Base-by-base conservation (phyloP, 2,329 filamentous ascomycete genomes). In the Plectosphaerella cucumerina region DNA sequence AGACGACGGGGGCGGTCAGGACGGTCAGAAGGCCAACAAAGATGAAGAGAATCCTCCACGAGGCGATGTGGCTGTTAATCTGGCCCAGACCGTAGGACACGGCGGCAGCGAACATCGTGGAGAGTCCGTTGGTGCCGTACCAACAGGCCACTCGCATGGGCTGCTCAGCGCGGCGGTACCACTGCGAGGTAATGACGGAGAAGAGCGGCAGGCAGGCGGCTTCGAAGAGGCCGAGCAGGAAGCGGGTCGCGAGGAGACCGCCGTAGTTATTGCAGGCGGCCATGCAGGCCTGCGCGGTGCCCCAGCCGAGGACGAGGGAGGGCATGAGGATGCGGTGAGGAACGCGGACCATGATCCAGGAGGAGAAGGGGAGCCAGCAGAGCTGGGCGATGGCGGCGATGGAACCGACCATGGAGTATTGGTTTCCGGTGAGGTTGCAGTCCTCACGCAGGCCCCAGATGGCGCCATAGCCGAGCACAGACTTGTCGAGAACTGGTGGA, bases 1-100 rank as follows among this genome's bases (percentile, higher is more conserved):
- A 87, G 1, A 84, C 68, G 12, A 86, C 56, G 0, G 83, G 83
- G 0, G 75, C 75, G 0, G 80, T 78, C 10, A 76, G 49, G 21
- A 87, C 70, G 2, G 85, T 87, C 6, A 86, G 53, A 0, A 86
- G 68, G 1, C 81, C 82, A 15, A 81, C 80, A 47, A 84, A 80
- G 2, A 86, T 70, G 60, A 86, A 86, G 44, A 85, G 78, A 48
- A 75, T 71, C 50, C 68, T 66, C 71, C 71, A 77, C 5, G 65
- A 67, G 14, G 18, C 21, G 17, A 46, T 47, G 37, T 60, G 56
- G 23, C 60, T 49, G 2, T 71, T 56, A 50, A 83, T 79, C 48
- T 82, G 77, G 1, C 77, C 78, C 15, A 85, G 65, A 0, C 79
- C 81, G 51, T 75, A 84, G 26, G 14, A 55, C 58, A 54, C 50